Base-by-base conservation (phyloP, 225 moss, liverwort and hornwort species). In the Bryoerythrophyllum caledonicum region DNA sequence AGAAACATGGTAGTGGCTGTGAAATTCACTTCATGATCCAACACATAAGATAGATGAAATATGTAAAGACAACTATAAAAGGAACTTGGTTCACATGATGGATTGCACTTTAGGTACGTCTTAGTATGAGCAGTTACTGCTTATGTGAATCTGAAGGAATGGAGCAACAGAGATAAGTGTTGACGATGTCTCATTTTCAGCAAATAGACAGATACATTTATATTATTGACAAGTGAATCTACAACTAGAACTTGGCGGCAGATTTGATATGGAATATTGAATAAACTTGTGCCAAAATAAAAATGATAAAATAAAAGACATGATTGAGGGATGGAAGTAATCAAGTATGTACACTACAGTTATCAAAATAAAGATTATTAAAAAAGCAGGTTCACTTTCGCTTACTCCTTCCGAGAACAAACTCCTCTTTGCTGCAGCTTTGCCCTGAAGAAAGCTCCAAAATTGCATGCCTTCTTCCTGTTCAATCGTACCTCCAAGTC, bases 401-500 rank as follows among this genome's bases (percentile, higher is more conserved):
- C 91, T 74, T 76, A 96, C 96, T 57, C 88, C 85, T 66, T 90
- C 86, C 21, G 90, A 89, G 86, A 94, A 90, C 60, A 86, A 52
- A 73, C 84, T 91, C 63, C 92, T 90, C 72, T 89, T 86, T 12
- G 89, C 79, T 71, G 91, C 83, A 80, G 94, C 79, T 72, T 84
- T 91, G 75, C 91, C 91, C 67, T 94, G 97, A 83, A 97, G 91
- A 75, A 93, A 90, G 74, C 84, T 90, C 46, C 94, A 78, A 77
- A 94, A 97, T 35, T 94, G 91, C 78, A 94, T 97, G 71, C 92
- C 86, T 76, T 97, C 97, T 82, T 90, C 94, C 79, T 92, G 92
- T 68, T 89, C 83, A 71, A 94, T 97, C 86, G 94, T 89, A 56
- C 97, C 97, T 59, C 97, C 97, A 84, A n/a, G n/a, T n/a, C n/a